Percentiles rank a stretch among this genome's conserved stretches.
phyloP scores from a whole-genome alignment of 2,329 filamentous ascomycete species.

The Endoconidiophora polonica region DNA sequence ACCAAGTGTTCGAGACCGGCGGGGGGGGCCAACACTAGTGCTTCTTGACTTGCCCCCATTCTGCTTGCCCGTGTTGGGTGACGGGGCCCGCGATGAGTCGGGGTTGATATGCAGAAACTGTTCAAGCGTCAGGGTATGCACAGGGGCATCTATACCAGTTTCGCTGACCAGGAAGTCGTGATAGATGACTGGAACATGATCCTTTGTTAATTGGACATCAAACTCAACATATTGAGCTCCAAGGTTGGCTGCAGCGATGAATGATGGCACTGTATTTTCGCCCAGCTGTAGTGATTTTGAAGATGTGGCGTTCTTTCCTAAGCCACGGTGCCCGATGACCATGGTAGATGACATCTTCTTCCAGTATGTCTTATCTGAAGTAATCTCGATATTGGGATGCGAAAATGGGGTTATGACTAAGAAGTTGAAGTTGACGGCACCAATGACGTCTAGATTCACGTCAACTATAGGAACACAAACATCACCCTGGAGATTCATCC shows the following conservation, averaged over 20 bases:
- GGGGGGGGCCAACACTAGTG: conserved; percentile 24
- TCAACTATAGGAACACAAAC: conserved; percentile 82
- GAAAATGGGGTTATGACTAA: conserved; percentile 85
- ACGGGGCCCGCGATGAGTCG: conserved; percentile 20
- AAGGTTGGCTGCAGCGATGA: conserved; percentile 87
- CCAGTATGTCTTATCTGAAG: conserved; percentile 87
- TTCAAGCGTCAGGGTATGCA: conserved; percentile 85
- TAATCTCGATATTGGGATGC: conserved; percentile 86
- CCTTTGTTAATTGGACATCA: conserved; percentile 96
- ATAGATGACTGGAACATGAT: conserved; percentile 95
- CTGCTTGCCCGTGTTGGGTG: neutral
- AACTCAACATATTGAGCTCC: conserved; percentile 62
- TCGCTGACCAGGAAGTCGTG: conserved; percentile 97
- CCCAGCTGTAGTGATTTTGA: conserved; percentile 83
- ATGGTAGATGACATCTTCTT: conserved; percentile 80
- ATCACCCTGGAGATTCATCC: conserved; percentile 86
- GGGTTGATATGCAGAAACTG: conserved; percentile 83
- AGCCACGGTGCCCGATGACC: conserved; percentile 54
- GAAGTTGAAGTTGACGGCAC: conserved; percentile 93
- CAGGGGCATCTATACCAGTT: conserved; percentile 89
- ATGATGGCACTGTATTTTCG: conserved; percentile 90
- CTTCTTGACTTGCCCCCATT: conserved; percentile 17
- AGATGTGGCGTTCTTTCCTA: conserved; percentile 77
- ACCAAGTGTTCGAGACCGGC: conserved; percentile 39
- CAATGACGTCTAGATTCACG: conserved; percentile 74